Conservation (phyloP, 129 eudicot genomes). For the Lactuca sativa region DNA sequence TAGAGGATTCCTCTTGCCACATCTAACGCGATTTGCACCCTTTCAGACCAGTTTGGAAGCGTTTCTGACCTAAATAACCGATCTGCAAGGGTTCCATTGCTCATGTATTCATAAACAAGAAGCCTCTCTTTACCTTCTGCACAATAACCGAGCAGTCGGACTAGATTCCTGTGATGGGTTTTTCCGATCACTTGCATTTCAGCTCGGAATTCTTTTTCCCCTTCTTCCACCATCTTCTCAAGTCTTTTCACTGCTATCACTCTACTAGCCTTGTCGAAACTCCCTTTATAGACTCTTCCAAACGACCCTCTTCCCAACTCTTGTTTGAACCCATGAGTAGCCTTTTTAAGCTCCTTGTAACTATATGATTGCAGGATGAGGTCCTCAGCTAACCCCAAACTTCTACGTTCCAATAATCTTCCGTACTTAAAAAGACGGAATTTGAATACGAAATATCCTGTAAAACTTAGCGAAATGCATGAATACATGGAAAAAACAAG, state of each 20-base stretch:
- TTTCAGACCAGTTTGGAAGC: conserved; percentile 39
- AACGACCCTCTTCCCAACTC: conserved; percentile 50
- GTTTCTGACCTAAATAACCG: conserved; percentile 29
- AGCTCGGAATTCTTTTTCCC: conserved; percentile 42
- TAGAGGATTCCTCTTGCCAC: conserved; percentile 52
- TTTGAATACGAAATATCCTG: conserved; percentile 31
- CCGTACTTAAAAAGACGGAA: conserved; percentile 32
- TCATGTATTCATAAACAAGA: conserved; percentile 54
- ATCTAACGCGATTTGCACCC: conserved; percentile 47
- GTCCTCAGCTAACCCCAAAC: conserved; percentile 31
- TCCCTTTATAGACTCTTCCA: conserved; percentile 50
- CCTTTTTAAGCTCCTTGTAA: conserved; percentile 38
- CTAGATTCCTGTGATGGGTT: conserved; percentile 48
- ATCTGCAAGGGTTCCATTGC: conserved; percentile 45
- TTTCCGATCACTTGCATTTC: conserved; percentile 53
- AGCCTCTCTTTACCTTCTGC: conserved; percentile 36
- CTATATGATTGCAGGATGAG: conserved; percentile 29
- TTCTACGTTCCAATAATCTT: conserved; percentile 25
- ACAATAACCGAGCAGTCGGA: conserved; percentile 45
- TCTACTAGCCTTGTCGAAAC: conserved; percentile 27
- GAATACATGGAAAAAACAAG: conserved; percentile 34
- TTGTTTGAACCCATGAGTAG: conserved; percentile 40
- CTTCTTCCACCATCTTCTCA: conserved; percentile 39
- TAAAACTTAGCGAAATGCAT: conserved; percentile 24
- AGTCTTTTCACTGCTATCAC: conserved; percentile 53